Conservation (phyloP, 257 asterid genomes). For the Schizonepeta tenuifolia region DNA sequence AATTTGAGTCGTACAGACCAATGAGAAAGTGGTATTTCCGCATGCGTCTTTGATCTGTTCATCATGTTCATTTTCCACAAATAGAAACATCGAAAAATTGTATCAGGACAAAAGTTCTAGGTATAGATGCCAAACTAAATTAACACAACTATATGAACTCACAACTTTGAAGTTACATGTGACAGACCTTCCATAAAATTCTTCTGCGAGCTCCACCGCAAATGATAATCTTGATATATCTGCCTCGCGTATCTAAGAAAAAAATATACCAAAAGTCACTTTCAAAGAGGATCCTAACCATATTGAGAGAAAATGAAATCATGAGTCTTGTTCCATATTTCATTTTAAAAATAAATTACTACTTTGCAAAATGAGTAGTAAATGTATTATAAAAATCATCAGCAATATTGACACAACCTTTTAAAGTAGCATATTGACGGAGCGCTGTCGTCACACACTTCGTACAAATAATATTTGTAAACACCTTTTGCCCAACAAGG, state of each 20-base stretch:
- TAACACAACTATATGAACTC: conserved; percentile 1
- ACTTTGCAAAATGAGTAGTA: conserved; percentile 1
- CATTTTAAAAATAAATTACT: background rate
- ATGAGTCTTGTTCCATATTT: conserved; percentile 3
- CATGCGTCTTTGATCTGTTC: no score
- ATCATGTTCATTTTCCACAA: conserved; percentile 31
- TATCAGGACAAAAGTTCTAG: conserved; percentile 39
- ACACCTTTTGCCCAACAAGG: no score
- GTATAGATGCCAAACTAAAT: conserved; percentile 27
- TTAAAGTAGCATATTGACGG: background rate
- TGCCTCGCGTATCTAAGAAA: conserved; percentile 92
- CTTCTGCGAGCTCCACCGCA: conserved; percentile 99
- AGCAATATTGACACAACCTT: background rate
- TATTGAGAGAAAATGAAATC: conserved; percentile 8
- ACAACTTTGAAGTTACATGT: conserved; percentile 23
- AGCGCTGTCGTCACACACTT: no score
- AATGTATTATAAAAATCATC: background rate
- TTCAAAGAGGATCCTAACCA: no score
- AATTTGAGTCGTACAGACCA: no score
- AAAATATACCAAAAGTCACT: conserved; percentile 27
- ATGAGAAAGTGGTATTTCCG: no score
- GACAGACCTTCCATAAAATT: conserved; percentile 90
- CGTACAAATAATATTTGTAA: no score
- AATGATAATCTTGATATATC: conserved; percentile 94
- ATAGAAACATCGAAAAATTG: conserved; percentile 33